These are phyloP conservation scores for Epichloe gansuensis DNA, from an alignment of 2,329 filamentous ascomycete species.

Conservation along the genomic window DNA sequence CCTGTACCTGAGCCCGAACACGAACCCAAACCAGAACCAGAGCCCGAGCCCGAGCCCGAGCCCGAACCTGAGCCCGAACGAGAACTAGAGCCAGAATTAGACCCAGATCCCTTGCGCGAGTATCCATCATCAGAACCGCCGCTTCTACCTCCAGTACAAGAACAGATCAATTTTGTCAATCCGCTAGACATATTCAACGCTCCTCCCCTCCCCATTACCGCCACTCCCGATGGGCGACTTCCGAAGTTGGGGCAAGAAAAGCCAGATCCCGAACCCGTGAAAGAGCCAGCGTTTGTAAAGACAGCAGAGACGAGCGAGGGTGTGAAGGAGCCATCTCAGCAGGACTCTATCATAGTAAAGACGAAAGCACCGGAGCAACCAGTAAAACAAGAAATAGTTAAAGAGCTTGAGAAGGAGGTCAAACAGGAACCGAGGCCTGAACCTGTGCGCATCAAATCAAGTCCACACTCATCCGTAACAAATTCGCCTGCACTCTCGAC, in stretches of 20 bases:
- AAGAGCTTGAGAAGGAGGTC: slow-evolving; percentile 3
- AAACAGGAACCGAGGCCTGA: slow-evolving; percentile 9
- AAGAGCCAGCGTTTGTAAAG: slow-evolving; percentile 6
- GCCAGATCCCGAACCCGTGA: slow-evolving; percentile 2
- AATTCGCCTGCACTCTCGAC: slow-evolving; percentile 30
- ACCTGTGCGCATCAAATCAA: slow-evolving; percentile 19
- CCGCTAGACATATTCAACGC: slow-evolving; percentile 25
- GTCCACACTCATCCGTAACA: slow-evolving; percentile 26
- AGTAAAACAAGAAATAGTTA: slow-evolving; percentile 6
- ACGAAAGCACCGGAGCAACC: slow-evolving; percentile 6
- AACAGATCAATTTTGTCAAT: slow-evolving; percentile 23
- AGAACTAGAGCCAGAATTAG: not conserved
- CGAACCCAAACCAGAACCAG: not conserved
- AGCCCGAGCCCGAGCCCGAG: not conserved
- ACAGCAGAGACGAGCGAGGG: not conserved
- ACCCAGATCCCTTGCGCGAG: not conserved
- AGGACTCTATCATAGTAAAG: slow-evolving; percentile 8
- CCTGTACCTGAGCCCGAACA: not conserved
- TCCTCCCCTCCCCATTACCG: slow-evolving; percentile 15
- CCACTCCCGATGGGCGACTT: slow-evolving; percentile 14
- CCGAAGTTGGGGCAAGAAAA: slow-evolving; percentile 9
- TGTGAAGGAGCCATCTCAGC: slow-evolving; percentile 6
- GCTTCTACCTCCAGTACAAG: slow-evolving; percentile 3
- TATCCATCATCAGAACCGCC: not conserved
- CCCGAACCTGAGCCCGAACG: not conserved